phyloP scores from a whole-genome alignment of 192 early-diverging fungal species.

The Coemansia sp. region DNA sequence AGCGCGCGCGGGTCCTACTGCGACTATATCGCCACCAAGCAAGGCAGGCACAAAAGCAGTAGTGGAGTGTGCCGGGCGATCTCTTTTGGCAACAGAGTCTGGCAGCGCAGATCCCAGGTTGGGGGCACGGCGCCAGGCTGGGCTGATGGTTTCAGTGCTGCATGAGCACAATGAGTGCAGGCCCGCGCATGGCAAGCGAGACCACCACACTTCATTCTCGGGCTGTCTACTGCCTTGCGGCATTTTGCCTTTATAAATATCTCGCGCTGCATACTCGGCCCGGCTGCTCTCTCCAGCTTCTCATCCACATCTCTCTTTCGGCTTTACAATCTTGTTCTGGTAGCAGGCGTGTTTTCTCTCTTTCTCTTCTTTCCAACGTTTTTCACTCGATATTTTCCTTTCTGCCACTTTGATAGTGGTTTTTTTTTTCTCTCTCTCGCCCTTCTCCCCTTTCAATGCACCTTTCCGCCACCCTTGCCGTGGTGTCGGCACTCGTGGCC shows the following conservation, averaged over 20 bases:
- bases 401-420: slow-evolving; percentile 3
- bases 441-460: slow-evolving; percentile 21
- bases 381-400: background rate
- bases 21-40: slow-evolving; percentile 1
- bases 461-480: slow-evolving; percentile 23
- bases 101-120: slow-evolving; percentile 10
- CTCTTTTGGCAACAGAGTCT: background rate
- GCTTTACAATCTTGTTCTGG: slow-evolving; percentile 20
- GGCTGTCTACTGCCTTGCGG: background rate
- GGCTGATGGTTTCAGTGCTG: slow-evolving; percentile 5
- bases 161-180: slow-evolving; percentile 1
- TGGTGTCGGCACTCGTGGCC: slow-evolving; percentile 34
- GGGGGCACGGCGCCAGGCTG: background rate
- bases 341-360: background rate
- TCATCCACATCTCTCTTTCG: slow-evolving; percentile 9
- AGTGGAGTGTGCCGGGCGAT: background rate
- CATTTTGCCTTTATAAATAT: background rate
- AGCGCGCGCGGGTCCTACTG: background rate
- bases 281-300: background rate
- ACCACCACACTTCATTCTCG: background rate
- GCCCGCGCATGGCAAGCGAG: background rate
- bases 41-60: slow-evolving; percentile 3
- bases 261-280: background rate
- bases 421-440: background rate
- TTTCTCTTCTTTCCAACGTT: slow-evolving; percentile 4